Evolutionary conservation across 164 flowering plant species (phyloP).

Genomic region (Aristolochia californica): DNA sequence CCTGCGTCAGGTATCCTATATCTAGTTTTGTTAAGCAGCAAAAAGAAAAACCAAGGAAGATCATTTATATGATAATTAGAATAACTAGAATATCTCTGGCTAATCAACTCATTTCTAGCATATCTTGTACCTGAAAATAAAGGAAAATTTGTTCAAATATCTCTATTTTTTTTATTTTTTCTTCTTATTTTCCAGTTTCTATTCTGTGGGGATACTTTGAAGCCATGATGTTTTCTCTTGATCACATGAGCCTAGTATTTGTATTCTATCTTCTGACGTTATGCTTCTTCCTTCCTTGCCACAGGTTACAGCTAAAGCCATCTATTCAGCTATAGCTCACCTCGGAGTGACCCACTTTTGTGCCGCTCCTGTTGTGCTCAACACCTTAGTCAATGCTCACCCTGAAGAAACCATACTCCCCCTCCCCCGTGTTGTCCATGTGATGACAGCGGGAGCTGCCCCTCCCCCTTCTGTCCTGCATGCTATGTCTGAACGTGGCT

Average conservation of each 20-base stretch:
- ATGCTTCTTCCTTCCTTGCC: not conserved
- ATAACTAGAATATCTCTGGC: too few species aligned
- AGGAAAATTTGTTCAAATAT: too few species aligned
- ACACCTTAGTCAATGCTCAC: conserved; percentile 62
- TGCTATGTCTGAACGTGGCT: conserved; percentile 62
- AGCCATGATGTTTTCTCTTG: too few species aligned
- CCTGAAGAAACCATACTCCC: conserved; percentile 61
- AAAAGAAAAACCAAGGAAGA: too few species aligned
- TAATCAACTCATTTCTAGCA: too few species aligned
- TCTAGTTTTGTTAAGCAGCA: not conserved
- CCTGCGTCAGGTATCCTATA: conserved; percentile 67
- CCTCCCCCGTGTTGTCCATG: conserved; percentile 67
- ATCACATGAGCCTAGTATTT: not conserved
- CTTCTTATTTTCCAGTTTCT: not conserved
- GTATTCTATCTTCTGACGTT: not conserved
- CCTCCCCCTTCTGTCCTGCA: conserved; percentile 76
- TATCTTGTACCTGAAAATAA: too few species aligned
- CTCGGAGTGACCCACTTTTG: conserved; percentile 84
- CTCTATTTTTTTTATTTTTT: not conserved
- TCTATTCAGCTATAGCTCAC: conserved; percentile 69
- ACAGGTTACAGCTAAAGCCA: conserved; percentile 79
- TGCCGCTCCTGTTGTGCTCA: conserved; percentile 96
- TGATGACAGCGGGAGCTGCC: conserved; percentile 94
- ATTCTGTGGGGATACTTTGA: too few species aligned
- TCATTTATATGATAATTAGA: too few species aligned